phyloP scores from a whole-genome alignment of 2,329 filamentous ascomycete species.

The Ceratocystis cubensis region DNA sequence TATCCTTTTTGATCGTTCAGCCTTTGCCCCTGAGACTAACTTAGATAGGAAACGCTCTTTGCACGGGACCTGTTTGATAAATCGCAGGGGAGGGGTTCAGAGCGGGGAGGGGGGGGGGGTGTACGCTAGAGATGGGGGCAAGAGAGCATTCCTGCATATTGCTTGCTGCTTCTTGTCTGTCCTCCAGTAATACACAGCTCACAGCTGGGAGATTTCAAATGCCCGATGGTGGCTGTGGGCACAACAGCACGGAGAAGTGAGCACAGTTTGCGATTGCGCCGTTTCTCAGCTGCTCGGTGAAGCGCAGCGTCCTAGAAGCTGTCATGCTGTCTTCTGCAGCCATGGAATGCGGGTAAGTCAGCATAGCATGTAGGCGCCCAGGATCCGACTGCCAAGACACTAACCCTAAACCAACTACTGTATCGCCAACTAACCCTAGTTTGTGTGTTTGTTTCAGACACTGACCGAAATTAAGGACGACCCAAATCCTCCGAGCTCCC shows the following conservation, averaged over 20 bases:
- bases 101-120: background rate
- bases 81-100: background rate
- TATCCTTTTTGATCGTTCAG: background rate
- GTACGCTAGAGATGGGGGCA: background rate
- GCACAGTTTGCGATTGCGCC: no score
- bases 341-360: background rate
- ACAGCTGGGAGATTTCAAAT: no score
- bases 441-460: background rate
- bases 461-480: constrained; percentile 4
- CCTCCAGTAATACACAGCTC: no score
- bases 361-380: background rate
- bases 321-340: no score
- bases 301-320: no score
- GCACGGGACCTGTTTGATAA: constrained; percentile 7
- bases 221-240: no score
- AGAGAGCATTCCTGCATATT: no score
- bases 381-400: background rate
- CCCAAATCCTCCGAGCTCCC: background rate
- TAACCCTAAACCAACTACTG: background rate
- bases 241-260: no score
- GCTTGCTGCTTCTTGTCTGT: no score
- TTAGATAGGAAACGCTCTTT: constrained; percentile 8
- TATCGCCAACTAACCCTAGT: background rate
- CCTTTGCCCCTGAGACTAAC: constrained; percentile 14
- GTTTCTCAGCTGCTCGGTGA: no score